Evolutionary conservation across 805 yeast genomes (phyloP).

Genomic region (Barnettozyma populi): DNA sequence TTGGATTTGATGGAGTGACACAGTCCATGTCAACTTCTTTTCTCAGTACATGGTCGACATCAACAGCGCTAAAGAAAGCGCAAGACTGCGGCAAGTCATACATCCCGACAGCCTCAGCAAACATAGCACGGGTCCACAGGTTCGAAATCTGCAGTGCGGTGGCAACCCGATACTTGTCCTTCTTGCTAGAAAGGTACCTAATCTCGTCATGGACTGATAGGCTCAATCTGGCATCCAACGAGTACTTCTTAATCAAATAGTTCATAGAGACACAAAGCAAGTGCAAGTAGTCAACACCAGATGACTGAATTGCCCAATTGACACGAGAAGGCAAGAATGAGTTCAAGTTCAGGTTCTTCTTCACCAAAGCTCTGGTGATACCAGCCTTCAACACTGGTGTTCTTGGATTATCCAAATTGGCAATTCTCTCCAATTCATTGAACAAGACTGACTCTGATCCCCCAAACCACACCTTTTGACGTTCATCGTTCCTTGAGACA

Average conservation of each 20-base stretch:
- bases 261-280: constrained; percentile 82
- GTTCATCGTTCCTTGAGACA: constrained; percentile 22
- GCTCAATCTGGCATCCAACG: constrained; percentile 68
- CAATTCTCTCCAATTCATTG: constrained; percentile 82
- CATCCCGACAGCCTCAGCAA: constrained; percentile 87
- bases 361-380: constrained; percentile 76
- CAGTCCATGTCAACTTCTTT: constrained; percentile 93
- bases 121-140: constrained; percentile 94
- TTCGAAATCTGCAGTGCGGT: constrained; percentile 84
- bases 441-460: constrained; percentile 93
- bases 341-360: constrained; percentile 56
- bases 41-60: constrained; percentile 79
- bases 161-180: constrained; percentile 72
- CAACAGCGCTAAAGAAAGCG: constrained; percentile 93
- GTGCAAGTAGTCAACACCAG: constrained; percentile 96
- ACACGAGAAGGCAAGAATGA: constrained; percentile 82
- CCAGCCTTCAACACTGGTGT: constrained; percentile 95
- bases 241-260: constrained; percentile 59
- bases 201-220: constrained; percentile 95
- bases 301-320: constrained; percentile 97
- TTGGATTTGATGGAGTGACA: constrained; percentile 80
- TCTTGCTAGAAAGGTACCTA: constrained; percentile 68
- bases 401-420: constrained; percentile 70
- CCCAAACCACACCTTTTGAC: constrained; percentile 60
- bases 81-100: constrained; percentile 88